phyloP scores from a whole-genome alignment of 495 filamentous ascomycete genomes.

The Durotheca rogersii region DNA sequence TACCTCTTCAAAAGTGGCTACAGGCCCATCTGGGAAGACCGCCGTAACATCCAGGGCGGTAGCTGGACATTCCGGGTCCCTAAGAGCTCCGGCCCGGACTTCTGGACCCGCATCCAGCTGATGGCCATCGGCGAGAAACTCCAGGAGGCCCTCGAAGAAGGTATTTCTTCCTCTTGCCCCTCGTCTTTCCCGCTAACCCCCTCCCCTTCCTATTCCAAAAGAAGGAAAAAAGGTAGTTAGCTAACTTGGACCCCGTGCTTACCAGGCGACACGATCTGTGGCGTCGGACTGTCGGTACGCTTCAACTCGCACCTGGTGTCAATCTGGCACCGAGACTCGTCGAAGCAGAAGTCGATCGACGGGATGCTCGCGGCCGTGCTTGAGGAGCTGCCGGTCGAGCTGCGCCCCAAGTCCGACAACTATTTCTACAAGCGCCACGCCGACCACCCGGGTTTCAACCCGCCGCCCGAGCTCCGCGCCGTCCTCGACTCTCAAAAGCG shows the following conservation, averaged over 20 bases:
- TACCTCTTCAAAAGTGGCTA: constrained; percentile 89
- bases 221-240: background rate
- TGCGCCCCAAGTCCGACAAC: constrained; percentile 65
- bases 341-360: constrained; percentile 71
- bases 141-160: constrained; percentile 69
- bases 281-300: constrained; percentile 68
- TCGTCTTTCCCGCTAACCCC: too few relatives aligned
- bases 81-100: constrained; percentile 67
- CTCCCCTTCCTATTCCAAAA: too few relatives aligned
- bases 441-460: constrained; percentile 59
- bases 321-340: constrained; percentile 83
- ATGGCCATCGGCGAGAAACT: constrained; percentile 84
- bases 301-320: constrained; percentile 78
- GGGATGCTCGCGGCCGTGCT: constrained; percentile 67
- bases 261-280: constrained; percentile 76
- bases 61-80: constrained; percentile 86
- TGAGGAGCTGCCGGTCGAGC: constrained; percentile 63
- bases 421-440: constrained; percentile 68
- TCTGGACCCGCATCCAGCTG: constrained; percentile 78
- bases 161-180: too few relatives aligned
- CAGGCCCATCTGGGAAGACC: constrained; percentile 87
- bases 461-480: constrained; percentile 51
- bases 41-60: constrained; percentile 76
- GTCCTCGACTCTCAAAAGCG: constrained; percentile 49
- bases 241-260: background rate